Conservation (phyloP, 805 yeast genomes). For the Yarrowia keelungensis region DNA sequence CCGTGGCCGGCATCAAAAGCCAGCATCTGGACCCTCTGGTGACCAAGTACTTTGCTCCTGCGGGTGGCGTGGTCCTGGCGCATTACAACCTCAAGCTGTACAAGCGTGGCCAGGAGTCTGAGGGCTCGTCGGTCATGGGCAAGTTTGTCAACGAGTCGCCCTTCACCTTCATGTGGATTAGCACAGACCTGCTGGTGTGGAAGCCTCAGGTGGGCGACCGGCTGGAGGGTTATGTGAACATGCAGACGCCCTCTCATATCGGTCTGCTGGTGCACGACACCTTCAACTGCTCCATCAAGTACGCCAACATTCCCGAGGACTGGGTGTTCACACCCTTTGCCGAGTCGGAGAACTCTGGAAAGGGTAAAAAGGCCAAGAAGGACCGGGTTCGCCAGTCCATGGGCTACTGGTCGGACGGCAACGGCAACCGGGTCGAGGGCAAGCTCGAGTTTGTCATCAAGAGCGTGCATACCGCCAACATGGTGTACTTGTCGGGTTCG, state of each 20-base stretch:
- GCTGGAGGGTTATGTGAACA: constrained; percentile 84
- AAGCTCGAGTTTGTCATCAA: constrained; percentile 78
- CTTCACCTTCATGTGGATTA: constrained; percentile 85
- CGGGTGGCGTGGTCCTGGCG: constrained; percentile 83
- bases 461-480: constrained; percentile 68
- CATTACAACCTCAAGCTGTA: constrained; percentile 69
- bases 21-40: constrained; percentile 92
- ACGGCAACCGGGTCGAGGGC: constrained; percentile 79
- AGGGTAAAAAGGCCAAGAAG: constrained; percentile 42
- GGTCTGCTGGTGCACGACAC: constrained; percentile 91
- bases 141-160: constrained; percentile 81
- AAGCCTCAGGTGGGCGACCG: constrained; percentile 86
- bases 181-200: constrained; percentile 87
- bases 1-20: constrained; percentile 77
- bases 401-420: constrained; percentile 88
- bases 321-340: constrained; percentile 71
- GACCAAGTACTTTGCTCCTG: constrained; percentile 77
- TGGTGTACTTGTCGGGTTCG: constrained; percentile 89
- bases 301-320: constrained; percentile 78
- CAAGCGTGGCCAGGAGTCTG: constrained; percentile 46
- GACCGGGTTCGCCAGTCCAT: constrained; percentile 58
- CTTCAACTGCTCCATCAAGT: constrained; percentile 90
- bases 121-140: constrained; percentile 57
- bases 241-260: constrained; percentile 94
- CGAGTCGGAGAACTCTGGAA: constrained; percentile 36